phyloP scores from a whole-genome alignment of 2,329 filamentous ascomycete species.

The Fusarium sp. region DNA sequence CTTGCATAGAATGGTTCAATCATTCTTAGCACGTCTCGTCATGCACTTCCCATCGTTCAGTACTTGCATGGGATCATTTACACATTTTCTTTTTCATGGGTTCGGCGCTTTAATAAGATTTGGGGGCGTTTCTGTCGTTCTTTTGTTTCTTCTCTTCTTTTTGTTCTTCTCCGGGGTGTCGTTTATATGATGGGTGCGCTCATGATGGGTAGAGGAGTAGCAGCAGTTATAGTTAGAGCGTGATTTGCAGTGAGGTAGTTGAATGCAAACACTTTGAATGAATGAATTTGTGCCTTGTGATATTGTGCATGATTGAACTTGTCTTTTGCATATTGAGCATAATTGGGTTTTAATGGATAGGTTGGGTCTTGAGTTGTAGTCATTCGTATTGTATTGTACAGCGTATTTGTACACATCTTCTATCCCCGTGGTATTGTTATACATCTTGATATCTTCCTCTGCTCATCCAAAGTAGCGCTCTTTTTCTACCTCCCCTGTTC shows the following conservation, averaged over 20 bases:
- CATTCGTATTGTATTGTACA: constrained; percentile 42
- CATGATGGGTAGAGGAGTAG: constrained; percentile 37
- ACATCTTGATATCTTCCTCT: constrained; percentile 21
- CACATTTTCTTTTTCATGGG: constrained; percentile 41
- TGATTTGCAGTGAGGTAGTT: constrained; percentile 39
- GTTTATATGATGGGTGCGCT: constrained; percentile 32
- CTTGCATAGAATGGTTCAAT: constrained; percentile 13
- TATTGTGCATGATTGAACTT: neutral
- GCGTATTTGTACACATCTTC: constrained; percentile 41
- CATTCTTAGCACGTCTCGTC: constrained; percentile 9
- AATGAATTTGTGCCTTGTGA: neutral
- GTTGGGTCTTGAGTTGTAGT: constrained; percentile 21
- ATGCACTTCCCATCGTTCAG: neutral
- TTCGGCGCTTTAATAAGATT: constrained; percentile 46
- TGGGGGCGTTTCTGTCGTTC: constrained; percentile 35
- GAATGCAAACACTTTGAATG: constrained; percentile 45
- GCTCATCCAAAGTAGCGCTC: constrained; percentile 33
- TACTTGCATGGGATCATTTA: constrained; percentile 13
- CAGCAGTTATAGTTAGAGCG: constrained; percentile 5
- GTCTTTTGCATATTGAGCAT: too few species aligned
- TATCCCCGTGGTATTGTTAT: constrained; percentile 35
- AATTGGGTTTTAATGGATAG: too few species aligned
- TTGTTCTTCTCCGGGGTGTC: constrained; percentile 23
- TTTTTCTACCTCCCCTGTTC: constrained; percentile 9
- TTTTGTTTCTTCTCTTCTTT: constrained; percentile 10